Percentiles rank a stretch among this genome's conserved stretches.
Evolutionary conservation across 306 rosid genomes (phyloP).

Genomic region (Malus sylvestris): DNA sequence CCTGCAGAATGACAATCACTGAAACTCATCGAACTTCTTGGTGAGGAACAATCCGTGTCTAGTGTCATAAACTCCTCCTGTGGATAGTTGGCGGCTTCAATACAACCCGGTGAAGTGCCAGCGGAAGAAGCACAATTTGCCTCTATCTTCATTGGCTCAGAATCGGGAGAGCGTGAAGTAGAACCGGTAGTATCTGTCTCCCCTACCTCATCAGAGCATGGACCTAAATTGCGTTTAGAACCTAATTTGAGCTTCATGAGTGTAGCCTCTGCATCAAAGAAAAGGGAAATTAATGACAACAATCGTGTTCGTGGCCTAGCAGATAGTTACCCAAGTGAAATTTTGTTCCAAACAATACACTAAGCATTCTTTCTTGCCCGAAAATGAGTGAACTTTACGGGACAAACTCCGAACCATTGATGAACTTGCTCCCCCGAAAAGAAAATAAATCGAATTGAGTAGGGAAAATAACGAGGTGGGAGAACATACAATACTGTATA

Average conservation of each 20-base stretch:
- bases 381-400: neutral
- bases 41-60: conserved; percentile 36
- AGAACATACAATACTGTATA: neutral
- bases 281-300: neutral
- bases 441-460: neutral
- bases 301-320: neutral
- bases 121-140: conserved; percentile 11
- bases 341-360: neutral
- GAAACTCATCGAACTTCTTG: neutral
- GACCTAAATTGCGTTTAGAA: conserved; percentile 36
- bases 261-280: conserved; percentile 60
- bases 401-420: neutral
- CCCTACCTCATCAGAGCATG: conserved; percentile 13
- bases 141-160: conserved; percentile 26
- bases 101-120: conserved; percentile 12
- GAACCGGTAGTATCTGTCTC: conserved; percentile 19
- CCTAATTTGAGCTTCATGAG: conserved; percentile 77
- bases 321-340: neutral
- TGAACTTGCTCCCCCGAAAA: neutral
- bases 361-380: neutral
- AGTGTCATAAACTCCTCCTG: conserved; percentile 17
- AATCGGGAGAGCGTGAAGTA: conserved; percentile 25
- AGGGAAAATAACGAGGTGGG: neutral
- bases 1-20: conserved; percentile 10
- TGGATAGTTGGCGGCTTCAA: conserved; percentile 4